Evolutionary conservation across 805 yeast genomes (phyloP), one percentile per base, ranked within the genome.

Genomic region (Candida fluviatilis): DNA sequence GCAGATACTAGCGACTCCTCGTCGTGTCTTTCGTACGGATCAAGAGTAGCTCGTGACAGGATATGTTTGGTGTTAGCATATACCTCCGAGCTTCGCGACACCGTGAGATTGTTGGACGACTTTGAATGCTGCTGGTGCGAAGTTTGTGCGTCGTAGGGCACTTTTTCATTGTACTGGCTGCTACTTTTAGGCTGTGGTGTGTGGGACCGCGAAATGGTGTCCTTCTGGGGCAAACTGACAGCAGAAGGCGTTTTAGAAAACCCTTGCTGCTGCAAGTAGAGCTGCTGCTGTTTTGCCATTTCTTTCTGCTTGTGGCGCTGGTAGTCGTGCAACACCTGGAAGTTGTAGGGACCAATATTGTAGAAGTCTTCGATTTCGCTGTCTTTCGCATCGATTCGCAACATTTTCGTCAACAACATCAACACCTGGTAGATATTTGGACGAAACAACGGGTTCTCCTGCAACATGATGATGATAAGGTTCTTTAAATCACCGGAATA

Each of bases 341-440:
- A 78, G 48, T 77, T 66, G 50, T 76, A 78, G 2, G 73, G 67
- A n/a, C 83, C 86, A 32, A 50, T 42, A 4, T 65, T 69, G 49
- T 74, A 76, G 41, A 71, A 57, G 49, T 75, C 79, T 16, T 63
- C 66, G 11, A 71, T 37, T 4, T 52, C 55, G 13, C 62, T 39
- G 2, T 49, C 45, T 1, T 44, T 46, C 28, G 58, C 62, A n/a
- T 69, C 66, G 35, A 37, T 45, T 4, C 52, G 50, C 42, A 75
- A 69, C 40, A 76, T 66, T 24, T 78, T 78, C 36, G 78, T 61
- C 57, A 89, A 66, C 32, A 77, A 62, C 56, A 83, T 79, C 25
- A 89, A 53, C 1, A 91, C 83, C 60, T 90, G 97, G 47, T 80
- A 87, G 13, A 88, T 79, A 56, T 88, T 90, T 2, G 98, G 98